A percentile compares a stretch with the other conserved stretches of the same genome.
phyloP scores from a whole-genome alignment of 768 basidiomycete genomes.

The Tricholoma sp. region DNA sequence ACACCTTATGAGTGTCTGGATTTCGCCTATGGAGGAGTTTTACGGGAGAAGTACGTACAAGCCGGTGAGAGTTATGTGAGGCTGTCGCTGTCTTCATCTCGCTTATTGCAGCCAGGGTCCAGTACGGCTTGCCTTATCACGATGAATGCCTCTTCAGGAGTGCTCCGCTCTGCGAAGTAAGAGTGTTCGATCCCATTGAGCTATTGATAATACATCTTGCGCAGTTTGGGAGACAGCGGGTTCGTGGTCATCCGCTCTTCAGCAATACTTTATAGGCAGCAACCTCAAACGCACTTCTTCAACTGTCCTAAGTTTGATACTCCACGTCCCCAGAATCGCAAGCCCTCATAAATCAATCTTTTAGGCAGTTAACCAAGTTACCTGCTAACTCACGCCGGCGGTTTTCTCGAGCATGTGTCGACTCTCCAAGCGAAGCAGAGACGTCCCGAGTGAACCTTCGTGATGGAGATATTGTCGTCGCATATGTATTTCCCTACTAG shows the following conservation, averaged over 20 bases:
- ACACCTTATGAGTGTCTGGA: slow-evolving; percentile 68
- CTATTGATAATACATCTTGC: not conserved
- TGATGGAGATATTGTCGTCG: slow-evolving; percentile 49
- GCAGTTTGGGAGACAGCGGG: slow-evolving; percentile 76
- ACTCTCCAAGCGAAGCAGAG: slow-evolving; percentile 45
- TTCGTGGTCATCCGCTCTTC: slow-evolving; percentile 68
- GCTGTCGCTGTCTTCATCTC: slow-evolving; percentile 4
- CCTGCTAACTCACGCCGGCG: slow-evolving; percentile 37
- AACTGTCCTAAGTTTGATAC: slow-evolving; percentile 47
- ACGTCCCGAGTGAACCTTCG: slow-evolving; percentile 37
- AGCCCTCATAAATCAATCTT: slow-evolving; percentile 17
- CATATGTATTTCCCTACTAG: slow-evolving; percentile 30
- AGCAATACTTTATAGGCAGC: slow-evolving; percentile 50
- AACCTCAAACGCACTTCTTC: slow-evolving; percentile 49
- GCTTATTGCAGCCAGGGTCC: slow-evolving; percentile 50
- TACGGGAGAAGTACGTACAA: slow-evolving; percentile 60
- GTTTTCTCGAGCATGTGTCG: slow-evolving; percentile 48
- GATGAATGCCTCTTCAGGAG: slow-evolving; percentile 68
- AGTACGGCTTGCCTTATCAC: slow-evolving; percentile 79
- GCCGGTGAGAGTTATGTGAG: slow-evolving; percentile 48
- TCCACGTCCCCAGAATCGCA: slow-evolving; percentile 7
- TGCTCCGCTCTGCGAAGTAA: slow-evolving; percentile 76
- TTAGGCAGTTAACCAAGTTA: slow-evolving; percentile 50
- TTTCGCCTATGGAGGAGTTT: slow-evolving; percentile 65
- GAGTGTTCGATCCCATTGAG: slow-evolving; percentile 16